Evolutionary conservation across 2,329 filamentous ascomycete genomes (phyloP).

Genomic region (Ophiostoma pallidulum): DNA sequence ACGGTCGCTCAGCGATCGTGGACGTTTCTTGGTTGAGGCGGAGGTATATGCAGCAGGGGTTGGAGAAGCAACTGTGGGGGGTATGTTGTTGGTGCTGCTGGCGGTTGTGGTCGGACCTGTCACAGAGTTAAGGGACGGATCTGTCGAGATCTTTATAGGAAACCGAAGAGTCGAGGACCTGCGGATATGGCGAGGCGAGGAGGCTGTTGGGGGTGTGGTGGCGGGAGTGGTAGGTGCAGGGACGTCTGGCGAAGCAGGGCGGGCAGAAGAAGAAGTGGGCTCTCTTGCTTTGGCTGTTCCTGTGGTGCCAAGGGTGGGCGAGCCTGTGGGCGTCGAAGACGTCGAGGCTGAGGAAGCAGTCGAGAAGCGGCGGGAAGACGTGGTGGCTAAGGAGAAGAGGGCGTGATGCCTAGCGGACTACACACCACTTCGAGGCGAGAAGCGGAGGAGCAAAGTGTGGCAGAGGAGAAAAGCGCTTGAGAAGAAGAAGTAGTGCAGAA

Average conservation of each 20-base stretch:
- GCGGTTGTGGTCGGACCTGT: too few species aligned
- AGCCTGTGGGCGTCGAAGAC: slow-evolving; percentile 9
- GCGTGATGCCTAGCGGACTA: background rate
- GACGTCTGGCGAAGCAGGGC: background rate
- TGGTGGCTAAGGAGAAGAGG: slow-evolving; percentile 7
- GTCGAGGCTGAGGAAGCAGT: slow-evolving; percentile 14
- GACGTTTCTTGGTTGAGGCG: slow-evolving; percentile 7
- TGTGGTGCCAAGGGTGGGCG: slow-evolving; percentile 6
- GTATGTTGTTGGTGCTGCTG: too few species aligned
- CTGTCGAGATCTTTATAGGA: slow-evolving; percentile 15
- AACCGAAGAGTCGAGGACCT: slow-evolving; percentile 16
- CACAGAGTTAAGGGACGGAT: slow-evolving; percentile 3
- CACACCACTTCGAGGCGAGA: background rate
- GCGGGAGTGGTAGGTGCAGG: background rate
- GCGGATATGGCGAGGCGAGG: slow-evolving; percentile 12
- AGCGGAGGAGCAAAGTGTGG: background rate
- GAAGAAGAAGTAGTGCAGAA: background rate
- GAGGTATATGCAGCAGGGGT: background rate
- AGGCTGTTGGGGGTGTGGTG: background rate
- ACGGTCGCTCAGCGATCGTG: slow-evolving; percentile 15
- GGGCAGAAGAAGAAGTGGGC: background rate
- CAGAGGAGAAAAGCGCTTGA: background rate
- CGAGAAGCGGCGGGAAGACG: slow-evolving; percentile 16
- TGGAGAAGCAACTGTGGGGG: slow-evolving; percentile 3
- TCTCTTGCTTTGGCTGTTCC: background rate